Evolutionary conservation across 345 rosid species (phyloP).

Genomic region (Eucalyptus microcorys): DNA sequence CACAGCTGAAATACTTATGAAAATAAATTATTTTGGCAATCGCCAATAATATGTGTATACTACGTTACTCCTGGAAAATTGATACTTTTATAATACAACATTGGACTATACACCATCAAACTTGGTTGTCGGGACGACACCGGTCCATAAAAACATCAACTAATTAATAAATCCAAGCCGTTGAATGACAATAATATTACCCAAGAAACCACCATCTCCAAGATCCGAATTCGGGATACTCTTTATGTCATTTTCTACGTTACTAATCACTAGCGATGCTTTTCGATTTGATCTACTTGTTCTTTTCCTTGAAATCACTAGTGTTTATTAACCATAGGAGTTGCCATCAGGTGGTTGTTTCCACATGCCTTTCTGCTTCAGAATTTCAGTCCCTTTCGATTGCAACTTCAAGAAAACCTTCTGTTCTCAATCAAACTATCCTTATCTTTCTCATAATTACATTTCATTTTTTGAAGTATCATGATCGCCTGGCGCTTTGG

Average conservation of each 20-base stretch:
- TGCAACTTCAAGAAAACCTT: background rate
- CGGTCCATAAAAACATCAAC: background rate
- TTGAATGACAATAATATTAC: background rate
- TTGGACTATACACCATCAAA: background rate
- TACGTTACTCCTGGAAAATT: background rate
- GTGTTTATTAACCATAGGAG: background rate
- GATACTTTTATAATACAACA: too few relatives aligned
- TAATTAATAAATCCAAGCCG: background rate
- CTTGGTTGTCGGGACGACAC: background rate
- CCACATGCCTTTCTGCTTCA: background rate
- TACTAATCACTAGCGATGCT: background rate
- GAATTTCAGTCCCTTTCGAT: background rate
- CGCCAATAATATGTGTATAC: background rate
- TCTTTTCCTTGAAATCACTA: background rate
- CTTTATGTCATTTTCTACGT: background rate
- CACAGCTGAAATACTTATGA: background rate
- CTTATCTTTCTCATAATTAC: background rate
- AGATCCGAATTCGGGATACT: background rate
- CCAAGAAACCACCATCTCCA: background rate
- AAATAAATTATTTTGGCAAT: background rate
- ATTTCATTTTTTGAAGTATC: too few relatives aligned
- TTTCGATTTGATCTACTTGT: background rate
- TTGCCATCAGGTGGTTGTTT: background rate
- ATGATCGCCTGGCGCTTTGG: background rate
- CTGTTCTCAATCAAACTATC: background rate